A percentile compares a stretch with the other conserved stretches of the same genome.
Conservation (phyloP, 2,329 filamentous ascomycete species). For the Aspergillus sp. region DNA sequence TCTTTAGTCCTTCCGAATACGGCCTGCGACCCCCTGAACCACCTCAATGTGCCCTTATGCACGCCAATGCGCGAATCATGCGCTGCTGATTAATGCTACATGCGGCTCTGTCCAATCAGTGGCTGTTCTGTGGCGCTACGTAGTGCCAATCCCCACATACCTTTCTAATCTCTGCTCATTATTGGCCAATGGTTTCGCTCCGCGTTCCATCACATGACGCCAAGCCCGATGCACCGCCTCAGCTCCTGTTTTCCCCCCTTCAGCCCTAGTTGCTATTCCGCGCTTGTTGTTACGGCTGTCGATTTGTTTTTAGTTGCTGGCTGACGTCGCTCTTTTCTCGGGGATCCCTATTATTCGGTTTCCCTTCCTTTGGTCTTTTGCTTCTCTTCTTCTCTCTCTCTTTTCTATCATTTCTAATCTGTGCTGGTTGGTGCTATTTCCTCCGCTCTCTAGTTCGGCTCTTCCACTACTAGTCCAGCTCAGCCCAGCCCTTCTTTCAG, state of each 20-base stretch:
- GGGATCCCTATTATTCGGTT: neutral
- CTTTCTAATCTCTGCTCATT: too few species aligned
- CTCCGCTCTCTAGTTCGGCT: too few species aligned
- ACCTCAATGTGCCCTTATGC: neutral
- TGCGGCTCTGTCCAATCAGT: neutral
- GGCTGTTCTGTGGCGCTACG: neutral
- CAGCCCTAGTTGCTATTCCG: neutral
- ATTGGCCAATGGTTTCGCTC: neutral
- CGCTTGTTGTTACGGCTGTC: too few species aligned
- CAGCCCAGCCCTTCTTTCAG: too few species aligned
- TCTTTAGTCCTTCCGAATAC: neutral
- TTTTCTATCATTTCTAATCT: neutral
- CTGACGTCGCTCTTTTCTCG: neutral
- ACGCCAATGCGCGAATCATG: neutral
- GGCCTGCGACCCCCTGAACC: neutral
- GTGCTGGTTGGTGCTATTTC: neutral
- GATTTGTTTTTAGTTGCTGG: neutral
- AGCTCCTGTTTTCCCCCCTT: neutral
- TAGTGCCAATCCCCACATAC: neutral
- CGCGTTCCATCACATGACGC: neutral
- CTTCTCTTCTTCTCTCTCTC: neutral
- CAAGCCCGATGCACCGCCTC: neutral
- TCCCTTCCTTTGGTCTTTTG: neutral
- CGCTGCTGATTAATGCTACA: too few species aligned
- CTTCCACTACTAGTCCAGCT: too few species aligned